Evolutionary conservation across 2,329 filamentous ascomycete genomes (phyloP).

Genomic region (Oidium heveae): DNA sequence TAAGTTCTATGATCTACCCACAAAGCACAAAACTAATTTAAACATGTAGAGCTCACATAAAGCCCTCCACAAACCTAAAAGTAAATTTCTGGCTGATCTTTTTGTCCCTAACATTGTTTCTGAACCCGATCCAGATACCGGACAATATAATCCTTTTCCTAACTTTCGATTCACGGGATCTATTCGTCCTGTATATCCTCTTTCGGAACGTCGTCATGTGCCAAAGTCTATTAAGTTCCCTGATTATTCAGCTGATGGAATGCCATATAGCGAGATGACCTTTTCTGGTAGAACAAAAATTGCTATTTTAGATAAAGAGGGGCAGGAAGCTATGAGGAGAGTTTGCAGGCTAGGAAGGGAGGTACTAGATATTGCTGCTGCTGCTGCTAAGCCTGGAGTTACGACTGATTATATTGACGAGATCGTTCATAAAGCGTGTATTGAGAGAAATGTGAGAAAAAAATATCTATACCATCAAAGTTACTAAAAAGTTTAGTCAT

Average conservation of each 20-base stretch:
- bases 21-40: background rate
- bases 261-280: constrained; percentile 32
- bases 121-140: constrained; percentile 79
- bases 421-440: constrained; percentile 78
- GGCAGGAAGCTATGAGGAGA: constrained; percentile 70
- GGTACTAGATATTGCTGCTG: constrained; percentile 75
- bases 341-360: constrained; percentile 71
- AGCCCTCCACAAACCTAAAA: constrained; percentile 55
- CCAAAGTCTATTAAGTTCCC: constrained; percentile 62
- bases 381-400: constrained; percentile 64
- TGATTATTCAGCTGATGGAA: constrained; percentile 71
- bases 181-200: constrained; percentile 66
- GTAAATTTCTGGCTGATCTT: constrained; percentile 47
- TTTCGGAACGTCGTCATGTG: constrained; percentile 46
- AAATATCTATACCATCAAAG: background rate
- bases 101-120: constrained; percentile 60
- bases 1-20: constrained; percentile 20
- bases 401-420: constrained; percentile 92
- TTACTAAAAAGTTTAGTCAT: constrained; percentile 33
- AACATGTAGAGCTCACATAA: constrained; percentile 51
- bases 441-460: constrained; percentile 61
- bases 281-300: constrained; percentile 54
- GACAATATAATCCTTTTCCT: constrained; percentile 78
- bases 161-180: constrained; percentile 59
- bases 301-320: constrained; percentile 53